Conservation (phyloP, 345 rosid genomes). For the Cochlearia excelsa region DNA sequence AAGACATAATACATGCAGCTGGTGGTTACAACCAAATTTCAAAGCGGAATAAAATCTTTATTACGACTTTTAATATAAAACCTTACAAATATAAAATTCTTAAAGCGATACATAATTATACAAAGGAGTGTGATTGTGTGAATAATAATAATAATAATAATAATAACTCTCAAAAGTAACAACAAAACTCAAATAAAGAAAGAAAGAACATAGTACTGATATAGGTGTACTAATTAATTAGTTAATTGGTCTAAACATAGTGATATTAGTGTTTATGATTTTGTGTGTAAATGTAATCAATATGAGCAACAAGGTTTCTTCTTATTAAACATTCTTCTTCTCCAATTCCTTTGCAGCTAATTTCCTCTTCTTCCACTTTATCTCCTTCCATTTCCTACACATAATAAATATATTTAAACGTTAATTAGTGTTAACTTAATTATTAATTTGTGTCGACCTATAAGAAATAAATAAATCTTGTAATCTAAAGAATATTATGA, state of each 20-base stretch:
- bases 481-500: neutral
- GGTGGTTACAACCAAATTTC: conserved; percentile 29
- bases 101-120: conserved; percentile 16
- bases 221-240: conserved; percentile 5
- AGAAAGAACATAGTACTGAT: neutral
- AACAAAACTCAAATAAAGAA: neutral
- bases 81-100: conserved; percentile 3
- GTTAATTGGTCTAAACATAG: neutral
- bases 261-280: conserved; percentile 32
- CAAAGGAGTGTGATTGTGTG: conserved; percentile 5
- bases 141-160: conserved; percentile 10
- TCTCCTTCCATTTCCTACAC: conserved; percentile 31
- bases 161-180: neutral
- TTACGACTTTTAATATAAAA: conserved; percentile 19
- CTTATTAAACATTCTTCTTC: conserved; percentile 59
- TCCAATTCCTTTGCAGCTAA: conserved; percentile 43
- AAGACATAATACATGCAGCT: conserved; percentile 24
- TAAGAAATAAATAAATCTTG: neutral
- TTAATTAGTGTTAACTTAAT: neutral
- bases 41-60: conserved; percentile 19
- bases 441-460: neutral
- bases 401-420: conserved; percentile 9
- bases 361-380: conserved; percentile 27
- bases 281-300: conserved; percentile 55
- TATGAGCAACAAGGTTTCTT: conserved; percentile 46